Conservation (phyloP, 192 early-diverging fungal genomes). For the Backusella tarrabulga region DNA sequence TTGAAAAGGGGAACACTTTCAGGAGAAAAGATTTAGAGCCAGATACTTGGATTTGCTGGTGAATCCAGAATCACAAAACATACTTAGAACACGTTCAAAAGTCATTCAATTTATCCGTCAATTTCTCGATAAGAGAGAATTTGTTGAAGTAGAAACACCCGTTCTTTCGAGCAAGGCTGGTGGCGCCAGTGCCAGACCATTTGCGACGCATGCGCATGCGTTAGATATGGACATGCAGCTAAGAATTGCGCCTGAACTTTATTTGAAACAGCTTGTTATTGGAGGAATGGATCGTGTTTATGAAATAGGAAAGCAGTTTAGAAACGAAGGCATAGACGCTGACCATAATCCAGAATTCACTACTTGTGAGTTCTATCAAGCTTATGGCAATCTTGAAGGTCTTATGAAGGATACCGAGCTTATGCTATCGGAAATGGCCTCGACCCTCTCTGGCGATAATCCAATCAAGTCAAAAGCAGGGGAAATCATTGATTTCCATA, state of each 20-base stretch:
- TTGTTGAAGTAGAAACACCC: conserved; percentile 88
- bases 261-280: conserved; percentile 85
- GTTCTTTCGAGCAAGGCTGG: conserved; percentile 69
- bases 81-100: conserved; percentile 57
- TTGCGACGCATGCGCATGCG: conserved; percentile 65
- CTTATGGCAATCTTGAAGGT: conserved; percentile 68
- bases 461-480: conserved; percentile 15
- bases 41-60: conserved; percentile 76
- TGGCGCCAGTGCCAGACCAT: conserved; percentile 83
- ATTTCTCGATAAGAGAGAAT: conserved; percentile 62
- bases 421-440: conserved; percentile 52
- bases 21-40: conserved; percentile 68
- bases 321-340: conserved; percentile 88
- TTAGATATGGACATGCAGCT: conserved; percentile 69
- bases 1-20: not conserved
- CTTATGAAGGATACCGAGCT: conserved; percentile 71
- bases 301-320: conserved; percentile 89
- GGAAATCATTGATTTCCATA: conserved; percentile 45
- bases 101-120: conserved; percentile 61
- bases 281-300: conserved; percentile 84
- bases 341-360: conserved; percentile 92
- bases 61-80: conserved; percentile 52
- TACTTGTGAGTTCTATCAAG: conserved; percentile 87
- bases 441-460: conserved; percentile 25
- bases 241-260: conserved; percentile 84